These are phyloP conservation scores for Botrytis porri DNA, from an alignment of 2,329 filamentous ascomycete species.

Conservation along the genomic window DNA sequence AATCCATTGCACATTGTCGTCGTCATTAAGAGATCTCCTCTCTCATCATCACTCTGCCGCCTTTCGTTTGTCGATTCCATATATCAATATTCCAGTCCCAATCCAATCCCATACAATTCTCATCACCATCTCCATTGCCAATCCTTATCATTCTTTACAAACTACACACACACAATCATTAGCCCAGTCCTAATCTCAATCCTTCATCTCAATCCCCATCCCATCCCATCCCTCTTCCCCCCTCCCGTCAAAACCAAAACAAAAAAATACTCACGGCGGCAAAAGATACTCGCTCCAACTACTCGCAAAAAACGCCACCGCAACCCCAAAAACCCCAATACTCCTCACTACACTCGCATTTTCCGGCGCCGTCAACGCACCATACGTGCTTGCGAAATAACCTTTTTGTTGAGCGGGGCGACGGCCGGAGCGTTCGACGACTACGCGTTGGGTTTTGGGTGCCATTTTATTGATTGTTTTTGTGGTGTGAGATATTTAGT, in stretches of 20 bases:
- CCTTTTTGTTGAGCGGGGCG: constrained; percentile 47
- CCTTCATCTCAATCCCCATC: neutral
- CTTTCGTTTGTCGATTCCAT: neutral
- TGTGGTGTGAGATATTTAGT: too few species aligned
- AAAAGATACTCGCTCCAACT: constrained; percentile 65
- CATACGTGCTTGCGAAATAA: constrained; percentile 57
- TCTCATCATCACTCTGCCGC: neutral
- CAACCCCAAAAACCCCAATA: constrained; percentile 63
- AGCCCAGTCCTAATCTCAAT: neutral
- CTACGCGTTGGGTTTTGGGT: constrained; percentile 56
- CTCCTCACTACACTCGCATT: constrained; percentile 68
- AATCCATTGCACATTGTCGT: constrained; percentile 1
- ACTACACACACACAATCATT: neutral
- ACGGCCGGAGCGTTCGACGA: constrained; percentile 26
- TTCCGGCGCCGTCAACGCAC: constrained; percentile 61
- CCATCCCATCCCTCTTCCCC: neutral
- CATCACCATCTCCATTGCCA: neutral
- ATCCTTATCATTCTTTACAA: neutral
- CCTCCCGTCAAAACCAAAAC: too few species aligned
- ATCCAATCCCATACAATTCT: neutral
- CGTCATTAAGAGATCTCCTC: constrained; percentile 5
- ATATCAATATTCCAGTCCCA: neutral
- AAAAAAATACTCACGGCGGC: constrained; percentile 52
- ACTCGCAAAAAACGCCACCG: constrained; percentile 65
- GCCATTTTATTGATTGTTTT: too few species aligned